phyloP scores from a whole-genome alignment of 306 rosid genomes.

The Acacia confusa region DNA sequence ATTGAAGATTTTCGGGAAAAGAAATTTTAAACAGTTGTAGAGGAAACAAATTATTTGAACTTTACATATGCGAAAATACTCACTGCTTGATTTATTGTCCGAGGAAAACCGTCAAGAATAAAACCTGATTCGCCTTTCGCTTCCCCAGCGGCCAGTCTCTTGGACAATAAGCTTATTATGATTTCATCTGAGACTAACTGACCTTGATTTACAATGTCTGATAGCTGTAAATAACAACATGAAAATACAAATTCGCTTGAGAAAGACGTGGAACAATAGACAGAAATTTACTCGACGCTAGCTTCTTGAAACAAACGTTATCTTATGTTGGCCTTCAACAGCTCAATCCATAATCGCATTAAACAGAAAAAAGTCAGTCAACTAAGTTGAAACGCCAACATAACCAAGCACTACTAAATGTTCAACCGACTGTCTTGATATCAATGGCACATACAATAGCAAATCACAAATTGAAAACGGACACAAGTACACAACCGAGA shows the following conservation, averaged over 20 bases:
- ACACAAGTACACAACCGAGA: slow-evolving; percentile 14
- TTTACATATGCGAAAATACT: slow-evolving; percentile 45
- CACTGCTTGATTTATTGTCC: slow-evolving; percentile 91
- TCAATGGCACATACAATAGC: not conserved
- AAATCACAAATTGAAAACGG: slow-evolving; percentile 6
- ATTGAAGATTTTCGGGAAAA: not conserved
- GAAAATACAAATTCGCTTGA: slow-evolving; percentile 21
- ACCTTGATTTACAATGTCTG: slow-evolving; percentile 90
- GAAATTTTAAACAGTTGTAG: slow-evolving; percentile 1
- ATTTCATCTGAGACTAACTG: slow-evolving; percentile 91
- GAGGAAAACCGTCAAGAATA: slow-evolving; percentile 98
- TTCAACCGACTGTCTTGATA: not conserved
- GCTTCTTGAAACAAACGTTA: not conserved
- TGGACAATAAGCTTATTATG: slow-evolving; percentile 75
- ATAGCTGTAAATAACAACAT: slow-evolving; percentile 52
- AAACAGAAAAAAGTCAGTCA: slow-evolving; percentile 23
- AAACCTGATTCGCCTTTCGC: slow-evolving; percentile 79
- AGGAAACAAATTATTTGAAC: slow-evolving; percentile 6
- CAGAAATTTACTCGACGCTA: not conserved
- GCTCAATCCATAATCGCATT: not conserved
- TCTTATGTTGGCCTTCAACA: not conserved
- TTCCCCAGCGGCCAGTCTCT: slow-evolving; percentile 76
- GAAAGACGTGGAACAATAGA: not conserved
- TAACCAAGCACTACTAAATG: slow-evolving; percentile 8
- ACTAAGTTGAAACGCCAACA: slow-evolving; percentile 7